Conservation (phyloP, 2,329 filamentous ascomycete genomes). For the Didymosphaeria variabile region DNA sequence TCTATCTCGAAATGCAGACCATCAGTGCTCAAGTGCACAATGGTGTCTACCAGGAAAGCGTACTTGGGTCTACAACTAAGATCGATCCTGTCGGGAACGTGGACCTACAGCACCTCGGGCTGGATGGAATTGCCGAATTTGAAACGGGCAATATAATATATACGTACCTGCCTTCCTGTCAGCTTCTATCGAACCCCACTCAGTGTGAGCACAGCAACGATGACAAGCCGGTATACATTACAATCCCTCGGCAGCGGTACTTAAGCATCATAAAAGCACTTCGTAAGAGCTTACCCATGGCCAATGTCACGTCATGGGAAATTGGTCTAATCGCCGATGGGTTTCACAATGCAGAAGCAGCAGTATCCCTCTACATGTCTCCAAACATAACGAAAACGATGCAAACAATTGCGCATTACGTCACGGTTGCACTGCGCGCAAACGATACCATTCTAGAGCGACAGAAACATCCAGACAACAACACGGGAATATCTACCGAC, state of each 20-base stretch:
- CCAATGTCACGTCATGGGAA: neutral
- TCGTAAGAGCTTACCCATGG: neutral
- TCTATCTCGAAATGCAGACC: neutral
- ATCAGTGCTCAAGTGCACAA: neutral
- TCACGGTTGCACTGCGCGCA: neutral
- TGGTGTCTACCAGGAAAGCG: neutral
- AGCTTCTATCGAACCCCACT: neutral
- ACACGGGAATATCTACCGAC: neutral
- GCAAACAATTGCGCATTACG: neutral
- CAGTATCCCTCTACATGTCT: neutral
- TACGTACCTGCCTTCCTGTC: neutral
- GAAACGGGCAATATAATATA: neutral
- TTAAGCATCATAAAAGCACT: neutral
- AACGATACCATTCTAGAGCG: neutral
- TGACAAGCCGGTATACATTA: neutral
- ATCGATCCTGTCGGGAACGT: neutral
- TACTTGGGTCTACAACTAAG: neutral
- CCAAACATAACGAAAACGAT: neutral
- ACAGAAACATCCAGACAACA: neutral
- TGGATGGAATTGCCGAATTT: neutral
- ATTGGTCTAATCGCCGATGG: neutral
- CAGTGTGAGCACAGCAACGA: neutral
- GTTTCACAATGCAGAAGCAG: neutral
- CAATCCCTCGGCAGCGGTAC: neutral
- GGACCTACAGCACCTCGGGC: no score